Base-by-base conservation (phyloP, 306 rosid species). In the Pyrus pyrifolia region DNA sequence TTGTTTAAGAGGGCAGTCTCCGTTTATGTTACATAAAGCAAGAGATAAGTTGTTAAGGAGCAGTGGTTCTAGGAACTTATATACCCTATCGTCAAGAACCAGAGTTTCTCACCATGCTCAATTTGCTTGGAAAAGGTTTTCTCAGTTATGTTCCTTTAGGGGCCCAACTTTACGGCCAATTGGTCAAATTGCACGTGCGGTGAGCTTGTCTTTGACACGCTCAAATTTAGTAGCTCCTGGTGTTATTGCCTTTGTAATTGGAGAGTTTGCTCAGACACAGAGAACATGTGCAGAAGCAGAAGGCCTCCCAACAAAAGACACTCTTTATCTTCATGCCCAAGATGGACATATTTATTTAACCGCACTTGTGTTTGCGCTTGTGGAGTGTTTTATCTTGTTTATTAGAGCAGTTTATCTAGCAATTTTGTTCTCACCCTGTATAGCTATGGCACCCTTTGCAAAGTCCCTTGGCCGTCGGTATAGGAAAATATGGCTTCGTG, bases 161-260 rank as follows among this genome's bases (percentile, higher is more conserved):
- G 87, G 86, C 46, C 79, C 87, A 49, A 68, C 84, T 57, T 86
- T 83, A 73, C 83, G 77, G 11, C 96, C 89, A 13, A 81, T 83
- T 59, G 81, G 85, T 77, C 87, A 45, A 78, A 84, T 90, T 87
- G 90, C 91, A 49, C 85, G 91, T 81, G 93, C 81, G 0, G 86
- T 92, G 60, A 90, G 90, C 82, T 59, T 92, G 63, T 91, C 92
- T 68, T 79, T 92, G 87, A 75, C 84, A 19, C 84, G 91, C 70
- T 90, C 96, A 55, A 83, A 92, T 86, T 72, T 90, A 68, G 82
- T 88, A 60, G 81, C 80, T 61, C 96, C 92, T 63, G 85, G 97
- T 72, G 22, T 88, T 67, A 57, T 92, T 75, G 88, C 89, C 71
- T 81, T 92, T 45, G 1, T 86, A 57, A 18, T 84, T 45, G 90